phyloP scores from a whole-genome alignment of 495 filamentous ascomycete genomes.

The Lepidopterella palustris region DNA sequence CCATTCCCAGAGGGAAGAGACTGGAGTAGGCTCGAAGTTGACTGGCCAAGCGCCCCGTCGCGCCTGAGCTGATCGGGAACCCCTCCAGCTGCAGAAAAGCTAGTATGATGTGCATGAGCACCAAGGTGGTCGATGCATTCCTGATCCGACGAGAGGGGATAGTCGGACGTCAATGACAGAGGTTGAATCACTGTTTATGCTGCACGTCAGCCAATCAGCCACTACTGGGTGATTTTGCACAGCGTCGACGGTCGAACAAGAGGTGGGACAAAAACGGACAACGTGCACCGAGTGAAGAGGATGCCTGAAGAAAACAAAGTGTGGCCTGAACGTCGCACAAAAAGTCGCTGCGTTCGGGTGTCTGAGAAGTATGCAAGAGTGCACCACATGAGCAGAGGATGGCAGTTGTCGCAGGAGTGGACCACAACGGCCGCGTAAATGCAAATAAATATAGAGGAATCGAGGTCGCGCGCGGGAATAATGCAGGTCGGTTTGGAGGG shows the following conservation, averaged over 20 bases:
- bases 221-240: slow-evolving; percentile 12
- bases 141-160: slow-evolving; percentile 32
- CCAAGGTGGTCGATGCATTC: slow-evolving; percentile 34
- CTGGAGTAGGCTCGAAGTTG: slow-evolving; percentile 14
- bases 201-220: slow-evolving; percentile 29
- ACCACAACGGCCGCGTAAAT: background rate
- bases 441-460: slow-evolving; percentile 19
- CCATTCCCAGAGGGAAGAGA: slow-evolving; percentile 15
- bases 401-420: background rate
- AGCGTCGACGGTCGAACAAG: slow-evolving; percentile 15
- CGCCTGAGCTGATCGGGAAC: slow-evolving; percentile 31
- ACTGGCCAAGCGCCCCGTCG: slow-evolving; percentile 27
- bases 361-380: slow-evolving; percentile 23
- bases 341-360: slow-evolving; percentile 25
- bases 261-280: slow-evolving; percentile 29
- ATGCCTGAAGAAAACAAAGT: slow-evolving; percentile 9
- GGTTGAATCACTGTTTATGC: slow-evolving; percentile 30
- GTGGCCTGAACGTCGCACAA: slow-evolving; percentile 26
- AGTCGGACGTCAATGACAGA: slow-evolving; percentile 30
- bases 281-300: slow-evolving; percentile 16
- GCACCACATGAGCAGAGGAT: slow-evolving; percentile 25
- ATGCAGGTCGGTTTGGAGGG: background rate
- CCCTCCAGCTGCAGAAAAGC: slow-evolving; percentile 21
- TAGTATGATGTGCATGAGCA: slow-evolving; percentile 33
- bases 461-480: slow-evolving; percentile 8